A percentile compares a stretch with the other conserved stretches of the same genome.
Conservation (phyloP, 495 filamentous ascomycete species). For the Apodospora peruviana region DNA sequence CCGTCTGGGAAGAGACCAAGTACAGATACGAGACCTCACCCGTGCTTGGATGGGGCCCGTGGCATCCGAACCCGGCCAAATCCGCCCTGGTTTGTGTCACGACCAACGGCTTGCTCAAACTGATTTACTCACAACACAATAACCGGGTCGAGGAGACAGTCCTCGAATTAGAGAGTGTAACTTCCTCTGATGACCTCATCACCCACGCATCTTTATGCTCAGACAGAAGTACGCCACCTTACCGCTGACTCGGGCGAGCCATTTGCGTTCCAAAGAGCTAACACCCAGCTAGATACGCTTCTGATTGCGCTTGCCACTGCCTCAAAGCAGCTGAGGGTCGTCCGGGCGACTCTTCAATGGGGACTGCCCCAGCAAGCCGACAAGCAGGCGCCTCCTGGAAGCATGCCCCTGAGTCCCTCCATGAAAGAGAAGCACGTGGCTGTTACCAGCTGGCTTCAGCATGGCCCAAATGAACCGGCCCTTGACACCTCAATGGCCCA, state of each 20-base stretch:
- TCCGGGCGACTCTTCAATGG: constrained; percentile 56
- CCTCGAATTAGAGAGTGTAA: constrained; percentile 63
- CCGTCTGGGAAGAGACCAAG: constrained; percentile 33
- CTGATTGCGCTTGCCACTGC: constrained; percentile 61
- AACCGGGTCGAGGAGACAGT: constrained; percentile 60
- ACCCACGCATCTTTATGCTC: constrained; percentile 77
- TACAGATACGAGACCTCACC: constrained; percentile 42
- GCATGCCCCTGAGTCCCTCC: constrained; percentile 31
- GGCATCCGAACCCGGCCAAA: constrained; percentile 58
- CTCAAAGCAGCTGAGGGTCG: constrained; percentile 60
- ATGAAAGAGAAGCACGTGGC: constrained; percentile 47
- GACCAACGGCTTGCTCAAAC: constrained; percentile 58
- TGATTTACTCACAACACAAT: constrained; percentile 65
- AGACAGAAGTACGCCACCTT: constrained; percentile 51
- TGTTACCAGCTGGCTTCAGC: constrained; percentile 43
- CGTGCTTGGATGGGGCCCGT: constrained; percentile 57
- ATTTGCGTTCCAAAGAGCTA: not conserved
- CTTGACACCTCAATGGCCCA: constrained; percentile 51
- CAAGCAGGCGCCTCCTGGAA: constrained; percentile 30
- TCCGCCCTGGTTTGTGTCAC: constrained; percentile 67
- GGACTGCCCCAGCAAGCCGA: constrained; percentile 29
- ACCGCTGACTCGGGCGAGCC: not conserved
- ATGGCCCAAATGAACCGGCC: constrained; percentile 33
- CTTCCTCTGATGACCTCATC: constrained; percentile 61
- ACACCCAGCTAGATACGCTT: constrained; percentile 41